Percentiles rank a stretch among this genome's conserved stretches.
phyloP scores from a whole-genome alignment of 192 early-diverging fungal genomes.

The Lunasporangiospora selenospora region DNA sequence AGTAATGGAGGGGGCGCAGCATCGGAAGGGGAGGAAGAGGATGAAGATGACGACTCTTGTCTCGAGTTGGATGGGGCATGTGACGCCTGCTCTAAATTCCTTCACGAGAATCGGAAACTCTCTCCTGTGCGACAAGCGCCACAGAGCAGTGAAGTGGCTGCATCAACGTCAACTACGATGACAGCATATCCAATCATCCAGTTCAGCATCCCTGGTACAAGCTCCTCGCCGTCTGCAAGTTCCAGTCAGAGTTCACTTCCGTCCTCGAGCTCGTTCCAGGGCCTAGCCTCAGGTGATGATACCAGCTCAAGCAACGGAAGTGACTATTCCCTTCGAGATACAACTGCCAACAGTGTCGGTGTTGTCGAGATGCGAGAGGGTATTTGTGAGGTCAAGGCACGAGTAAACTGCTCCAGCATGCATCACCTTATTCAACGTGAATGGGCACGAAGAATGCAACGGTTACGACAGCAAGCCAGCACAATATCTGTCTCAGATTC shows the following conservation, averaged over 20 bases:
- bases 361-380: constrained; percentile 34
- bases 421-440: constrained; percentile 25
- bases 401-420: constrained; percentile 36
- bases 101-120: constrained; percentile 26
- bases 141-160: no score
- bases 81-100: constrained; percentile 22
- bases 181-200: constrained; percentile 27
- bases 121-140: no score
- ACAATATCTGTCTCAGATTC: no score
- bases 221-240: not conserved
- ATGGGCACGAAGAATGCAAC: no score
- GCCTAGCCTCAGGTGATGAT: no score
- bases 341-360: constrained; percentile 8
- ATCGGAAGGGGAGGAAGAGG: not conserved
- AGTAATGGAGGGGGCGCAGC: constrained; percentile 7
- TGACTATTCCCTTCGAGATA: no score
- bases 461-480: no score
- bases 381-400: constrained; percentile 33
- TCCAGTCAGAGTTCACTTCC: no score
- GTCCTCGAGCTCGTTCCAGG: no score
- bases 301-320: no score
- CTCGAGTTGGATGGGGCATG: constrained; percentile 15
- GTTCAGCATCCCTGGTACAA: constrained; percentile 19
- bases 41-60: no score
- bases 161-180: constrained; percentile 3